Conservation (phyloP, 2,329 filamentous ascomycete genomes). For the Coniochaeta sp. region DNA sequence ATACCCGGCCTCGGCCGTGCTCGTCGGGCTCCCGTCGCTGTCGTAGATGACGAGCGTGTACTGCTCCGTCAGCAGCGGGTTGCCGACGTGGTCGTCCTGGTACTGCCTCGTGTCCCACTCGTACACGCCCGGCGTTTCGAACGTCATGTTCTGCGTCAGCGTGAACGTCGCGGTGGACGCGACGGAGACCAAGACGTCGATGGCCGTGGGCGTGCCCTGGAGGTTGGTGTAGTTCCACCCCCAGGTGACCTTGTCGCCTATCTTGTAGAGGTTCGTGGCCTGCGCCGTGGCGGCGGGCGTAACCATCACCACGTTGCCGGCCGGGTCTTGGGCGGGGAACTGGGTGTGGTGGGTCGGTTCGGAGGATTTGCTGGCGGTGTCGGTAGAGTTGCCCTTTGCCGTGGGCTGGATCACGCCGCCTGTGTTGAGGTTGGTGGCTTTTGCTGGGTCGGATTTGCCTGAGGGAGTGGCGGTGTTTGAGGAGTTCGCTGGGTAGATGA, state of each 20-base stretch:
- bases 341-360: slow-evolving; percentile 24
- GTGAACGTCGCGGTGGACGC: slow-evolving; percentile 48
- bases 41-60: slow-evolving; percentile 60
- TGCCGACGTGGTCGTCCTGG: slow-evolving; percentile 35
- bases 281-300: slow-evolving; percentile 37
- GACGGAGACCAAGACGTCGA: slow-evolving; percentile 54
- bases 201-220: slow-evolving; percentile 47
- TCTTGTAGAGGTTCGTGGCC: slow-evolving; percentile 48
- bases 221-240: slow-evolving; percentile 61
- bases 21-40: slow-evolving; percentile 42
- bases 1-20: slow-evolving; percentile 48
- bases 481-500: slow-evolving; percentile 9
- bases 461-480: background rate
- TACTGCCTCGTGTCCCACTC: slow-evolving; percentile 52
- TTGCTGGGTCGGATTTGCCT: slow-evolving; percentile 14
- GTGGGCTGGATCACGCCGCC: slow-evolving; percentile 11
- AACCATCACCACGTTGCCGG: slow-evolving; percentile 46
- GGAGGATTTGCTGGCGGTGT: slow-evolving; percentile 12
- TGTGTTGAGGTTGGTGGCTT: slow-evolving; percentile 14
- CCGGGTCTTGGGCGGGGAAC: slow-evolving; percentile 37
- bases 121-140: slow-evolving; percentile 40
- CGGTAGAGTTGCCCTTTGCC: slow-evolving; percentile 18
- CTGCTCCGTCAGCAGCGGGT: slow-evolving; percentile 43
- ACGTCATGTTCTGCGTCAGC: slow-evolving; percentile 57
- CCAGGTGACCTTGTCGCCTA: slow-evolving; percentile 53